Evolutionary conservation across 768 basidiomycete species (phyloP).

Genomic region (Tulasnella sp.): DNA sequence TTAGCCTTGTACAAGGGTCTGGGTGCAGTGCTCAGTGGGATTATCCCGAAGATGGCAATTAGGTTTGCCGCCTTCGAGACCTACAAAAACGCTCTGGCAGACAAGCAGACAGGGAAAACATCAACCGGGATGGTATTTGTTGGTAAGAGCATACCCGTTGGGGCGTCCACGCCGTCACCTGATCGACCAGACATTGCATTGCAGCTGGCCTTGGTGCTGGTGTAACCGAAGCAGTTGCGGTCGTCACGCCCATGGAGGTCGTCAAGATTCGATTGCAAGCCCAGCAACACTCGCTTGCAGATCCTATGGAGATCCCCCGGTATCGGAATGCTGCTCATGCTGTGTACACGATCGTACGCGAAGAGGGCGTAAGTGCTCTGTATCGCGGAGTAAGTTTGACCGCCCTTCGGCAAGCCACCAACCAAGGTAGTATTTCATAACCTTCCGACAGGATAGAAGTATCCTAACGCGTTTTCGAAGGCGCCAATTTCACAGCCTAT

Average conservation of each 20-base stretch:
- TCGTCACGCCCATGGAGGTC: slow-evolving; percentile 99
- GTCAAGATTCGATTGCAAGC: slow-evolving; percentile 98
- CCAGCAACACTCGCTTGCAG: slow-evolving; percentile 93
- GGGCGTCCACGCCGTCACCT: neutral
- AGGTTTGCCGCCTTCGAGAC: slow-evolving; percentile 97
- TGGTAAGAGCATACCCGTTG: slow-evolving; percentile 49
- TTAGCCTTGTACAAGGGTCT: slow-evolving; percentile 97
- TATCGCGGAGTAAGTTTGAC: slow-evolving; percentile 94
- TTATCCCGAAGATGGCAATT: slow-evolving; percentile 99
- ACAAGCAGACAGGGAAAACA: slow-evolving; percentile 74
- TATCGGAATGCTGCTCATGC: slow-evolving; percentile 98
- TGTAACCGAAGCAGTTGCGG: slow-evolving; percentile 87
- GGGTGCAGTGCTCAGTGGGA: slow-evolving; percentile 92
- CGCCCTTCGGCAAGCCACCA: slow-evolving; percentile 93
- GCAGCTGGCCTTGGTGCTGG: slow-evolving; percentile 92
- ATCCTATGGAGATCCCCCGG: slow-evolving; percentile 87
- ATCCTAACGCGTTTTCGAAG: slow-evolving; percentile 39
- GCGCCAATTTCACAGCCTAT: slow-evolving; percentile 97
- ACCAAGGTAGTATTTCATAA: slow-evolving; percentile 62
- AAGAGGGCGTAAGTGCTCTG: slow-evolving; percentile 79
- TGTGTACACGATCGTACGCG: slow-evolving; percentile 87
- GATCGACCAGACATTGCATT: neutral
- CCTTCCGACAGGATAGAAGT: neutral
- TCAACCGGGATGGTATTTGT: slow-evolving; percentile 78
- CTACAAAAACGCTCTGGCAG: slow-evolving; percentile 81